phyloP scores from a whole-genome alignment of 1,284 basidiomycete species.

The Hortiboletus rubellus region DNA sequence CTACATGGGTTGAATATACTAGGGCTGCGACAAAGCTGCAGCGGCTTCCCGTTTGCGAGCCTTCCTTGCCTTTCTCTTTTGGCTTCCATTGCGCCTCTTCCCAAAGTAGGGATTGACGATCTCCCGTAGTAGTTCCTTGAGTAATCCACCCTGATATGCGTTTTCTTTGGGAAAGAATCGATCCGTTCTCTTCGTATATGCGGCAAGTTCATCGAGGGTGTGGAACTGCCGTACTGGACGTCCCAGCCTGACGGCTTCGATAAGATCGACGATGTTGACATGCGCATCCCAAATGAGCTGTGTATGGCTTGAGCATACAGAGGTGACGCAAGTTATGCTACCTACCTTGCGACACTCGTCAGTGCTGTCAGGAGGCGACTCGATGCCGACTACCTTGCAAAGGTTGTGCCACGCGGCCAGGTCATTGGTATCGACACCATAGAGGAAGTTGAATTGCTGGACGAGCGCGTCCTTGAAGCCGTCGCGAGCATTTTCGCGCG shows the following conservation, averaged over 20 bases:
- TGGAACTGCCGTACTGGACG: conserved; percentile 25
- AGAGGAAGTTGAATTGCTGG: conserved; percentile 35
- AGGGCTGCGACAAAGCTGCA: neutral
- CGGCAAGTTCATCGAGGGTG: conserved; percentile 32
- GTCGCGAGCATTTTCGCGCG: conserved; percentile 3
- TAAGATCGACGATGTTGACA: conserved; percentile 42
- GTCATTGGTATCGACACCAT: conserved; percentile 31
- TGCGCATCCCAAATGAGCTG: conserved; percentile 34
- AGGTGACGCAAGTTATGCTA: neutral
- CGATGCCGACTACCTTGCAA: conserved; percentile 20
- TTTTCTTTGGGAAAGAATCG: conserved; percentile 42
- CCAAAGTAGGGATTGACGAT: conserved; percentile 24
- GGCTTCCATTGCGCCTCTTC: conserved; percentile 22
- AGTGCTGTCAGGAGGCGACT: conserved; percentile 25
- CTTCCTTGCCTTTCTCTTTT: conserved; percentile 19
- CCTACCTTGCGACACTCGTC: conserved; percentile 27
- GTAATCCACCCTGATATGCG: conserved; percentile 40
- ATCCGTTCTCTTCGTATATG: conserved; percentile 33
- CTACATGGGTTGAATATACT: neutral
- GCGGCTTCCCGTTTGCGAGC: conserved; percentile 10
- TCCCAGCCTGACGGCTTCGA: conserved; percentile 23
- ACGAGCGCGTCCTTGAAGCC: conserved; percentile 30
- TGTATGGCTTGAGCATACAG: neutral
- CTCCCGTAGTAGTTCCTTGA: conserved; percentile 37
- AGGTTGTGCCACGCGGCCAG: conserved; percentile 35